These are phyloP conservation scores for Diaporthe caulivora DNA, from an alignment of 2,329 filamentous ascomycete species.

Conservation along the genomic window DNA sequence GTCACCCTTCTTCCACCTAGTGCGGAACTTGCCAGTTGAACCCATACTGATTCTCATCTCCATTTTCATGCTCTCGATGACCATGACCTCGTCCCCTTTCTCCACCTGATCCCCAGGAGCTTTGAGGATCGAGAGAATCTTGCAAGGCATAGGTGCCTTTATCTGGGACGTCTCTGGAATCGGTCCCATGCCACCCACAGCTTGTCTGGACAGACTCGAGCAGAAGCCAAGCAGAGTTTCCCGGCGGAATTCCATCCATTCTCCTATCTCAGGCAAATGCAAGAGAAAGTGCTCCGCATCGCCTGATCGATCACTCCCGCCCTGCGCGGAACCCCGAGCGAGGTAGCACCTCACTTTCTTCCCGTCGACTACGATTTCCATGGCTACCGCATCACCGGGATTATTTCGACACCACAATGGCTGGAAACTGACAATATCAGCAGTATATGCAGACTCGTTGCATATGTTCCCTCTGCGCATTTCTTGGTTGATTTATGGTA, in stretches of 20 bases:
- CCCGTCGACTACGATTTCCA: background rate
- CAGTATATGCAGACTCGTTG: background rate
- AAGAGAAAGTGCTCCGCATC: background rate
- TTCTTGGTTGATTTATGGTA: background rate
- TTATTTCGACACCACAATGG: too few relatives aligned
- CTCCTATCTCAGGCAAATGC: background rate
- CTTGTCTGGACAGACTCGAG: background rate
- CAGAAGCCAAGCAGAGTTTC: background rate
- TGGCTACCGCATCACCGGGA: background rate
- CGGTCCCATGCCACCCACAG: too few relatives aligned
- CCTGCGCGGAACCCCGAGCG: background rate
- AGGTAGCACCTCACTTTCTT: background rate
- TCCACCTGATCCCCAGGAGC: background rate
- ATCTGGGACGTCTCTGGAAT: background rate
- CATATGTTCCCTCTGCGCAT: background rate
- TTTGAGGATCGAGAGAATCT: slow-evolving; percentile 3
- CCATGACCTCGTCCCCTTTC: background rate
- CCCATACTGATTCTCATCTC: background rate
- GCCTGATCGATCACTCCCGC: background rate
- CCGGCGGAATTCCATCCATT: background rate
- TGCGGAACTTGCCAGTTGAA: background rate
- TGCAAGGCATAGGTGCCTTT: background rate
- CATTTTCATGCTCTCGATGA: slow-evolving; percentile 9
- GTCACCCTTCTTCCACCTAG: background rate
- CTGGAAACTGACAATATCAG: background rate